Percentiles rank a stretch among this genome's conserved stretches.
Evolutionary conservation across 1,284 basidiomycete species (phyloP).

Genomic region (Tremellales sp.): DNA sequence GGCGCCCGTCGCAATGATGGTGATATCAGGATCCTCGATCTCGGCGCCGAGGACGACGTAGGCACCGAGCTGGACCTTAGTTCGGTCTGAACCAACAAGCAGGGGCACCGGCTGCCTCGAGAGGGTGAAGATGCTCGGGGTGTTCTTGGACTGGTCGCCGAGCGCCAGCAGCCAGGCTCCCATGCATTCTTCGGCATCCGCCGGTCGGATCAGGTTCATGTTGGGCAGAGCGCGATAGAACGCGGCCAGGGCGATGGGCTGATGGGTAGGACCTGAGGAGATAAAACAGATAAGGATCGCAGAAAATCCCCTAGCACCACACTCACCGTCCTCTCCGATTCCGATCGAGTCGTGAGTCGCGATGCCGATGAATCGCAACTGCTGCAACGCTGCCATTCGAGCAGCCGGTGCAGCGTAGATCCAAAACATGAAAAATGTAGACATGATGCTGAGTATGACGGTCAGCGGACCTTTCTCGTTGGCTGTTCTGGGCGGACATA

Average conservation of each 20-base stretch:
- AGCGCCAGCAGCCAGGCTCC: constrained; percentile 21
- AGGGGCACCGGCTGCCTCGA: constrained; percentile 21
- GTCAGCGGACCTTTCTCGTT: constrained; percentile 76
- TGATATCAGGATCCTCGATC: constrained; percentile 10
- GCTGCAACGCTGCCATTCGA: constrained; percentile 28
- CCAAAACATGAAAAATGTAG: constrained; percentile 36
- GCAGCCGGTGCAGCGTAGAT: constrained; percentile 29
- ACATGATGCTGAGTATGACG: constrained; percentile 75
- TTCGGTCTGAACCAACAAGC: constrained; percentile 13
- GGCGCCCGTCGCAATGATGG: constrained; percentile 23
- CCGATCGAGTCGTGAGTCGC: constrained; percentile 29
- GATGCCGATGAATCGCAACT: constrained; percentile 23
- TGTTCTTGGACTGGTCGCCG: constrained; percentile 8
- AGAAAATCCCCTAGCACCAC: no score
- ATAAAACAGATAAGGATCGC: background rate
- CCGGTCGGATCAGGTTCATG: constrained; percentile 23
- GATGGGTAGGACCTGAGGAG: constrained; percentile 30
- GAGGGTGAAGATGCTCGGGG: constrained; percentile 18
- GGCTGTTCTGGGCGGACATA: constrained; percentile 48
- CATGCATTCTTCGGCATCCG: constrained; percentile 30
- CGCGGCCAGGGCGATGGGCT: constrained; percentile 21
- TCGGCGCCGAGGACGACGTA: constrained; percentile 15
- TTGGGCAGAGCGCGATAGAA: constrained; percentile 26
- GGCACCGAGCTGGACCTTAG: constrained; percentile 16
- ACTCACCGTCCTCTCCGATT: constrained; percentile 25